Percentiles rank a stretch among this genome's conserved stretches.
Evolutionary conservation across 768 basidiomycete species (phyloP).

Genomic region (Crassisporium funariophilum): DNA sequence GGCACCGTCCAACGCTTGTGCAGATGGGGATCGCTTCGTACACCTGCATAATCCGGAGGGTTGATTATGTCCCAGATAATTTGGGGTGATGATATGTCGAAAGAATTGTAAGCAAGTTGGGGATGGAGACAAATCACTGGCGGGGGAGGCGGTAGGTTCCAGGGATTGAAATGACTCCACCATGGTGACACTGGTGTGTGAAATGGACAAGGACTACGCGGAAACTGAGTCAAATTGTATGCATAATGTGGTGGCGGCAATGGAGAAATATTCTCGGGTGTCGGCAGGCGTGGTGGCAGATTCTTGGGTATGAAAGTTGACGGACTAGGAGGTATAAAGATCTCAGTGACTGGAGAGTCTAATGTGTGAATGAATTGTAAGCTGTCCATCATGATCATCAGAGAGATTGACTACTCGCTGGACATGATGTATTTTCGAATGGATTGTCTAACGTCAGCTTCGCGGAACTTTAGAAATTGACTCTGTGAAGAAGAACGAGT

Average conservation of each 20-base stretch:
- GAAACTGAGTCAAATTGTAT: too few species aligned
- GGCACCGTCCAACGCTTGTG: slow-evolving; percentile 21
- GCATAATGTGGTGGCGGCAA: too few species aligned
- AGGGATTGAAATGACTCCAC: neutral
- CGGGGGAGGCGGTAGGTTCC: slow-evolving; percentile 3
- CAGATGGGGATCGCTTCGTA: slow-evolving; percentile 28
- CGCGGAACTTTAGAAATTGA: too few species aligned
- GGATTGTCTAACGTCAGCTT: too few species aligned
- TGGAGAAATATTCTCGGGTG: too few species aligned
- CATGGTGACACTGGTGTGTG: too few species aligned
- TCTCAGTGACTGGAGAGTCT: slow-evolving; percentile 9
- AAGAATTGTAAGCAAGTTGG: slow-evolving; percentile 38
- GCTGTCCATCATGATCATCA: too few species aligned
- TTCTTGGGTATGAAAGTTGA: slow-evolving; percentile 4
- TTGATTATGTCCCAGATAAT: slow-evolving; percentile 48
- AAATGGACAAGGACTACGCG: too few species aligned
- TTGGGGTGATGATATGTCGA: slow-evolving; percentile 35
- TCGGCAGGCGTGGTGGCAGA: slow-evolving; percentile 9
- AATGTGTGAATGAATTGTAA: too few species aligned
- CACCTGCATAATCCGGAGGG: slow-evolving; percentile 35
- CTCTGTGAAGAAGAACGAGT: too few species aligned
- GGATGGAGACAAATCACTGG: slow-evolving; percentile 29
- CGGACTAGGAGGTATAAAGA: slow-evolving; percentile 20
- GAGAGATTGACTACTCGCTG: too few species aligned
- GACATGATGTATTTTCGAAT: too few species aligned